Percentiles rank a stretch among this genome's conserved stretches.
Evolutionary conservation across 2,329 filamentous ascomycete genomes (phyloP).

Genomic region (Neophaeococcomyces mojaviensis): DNA sequence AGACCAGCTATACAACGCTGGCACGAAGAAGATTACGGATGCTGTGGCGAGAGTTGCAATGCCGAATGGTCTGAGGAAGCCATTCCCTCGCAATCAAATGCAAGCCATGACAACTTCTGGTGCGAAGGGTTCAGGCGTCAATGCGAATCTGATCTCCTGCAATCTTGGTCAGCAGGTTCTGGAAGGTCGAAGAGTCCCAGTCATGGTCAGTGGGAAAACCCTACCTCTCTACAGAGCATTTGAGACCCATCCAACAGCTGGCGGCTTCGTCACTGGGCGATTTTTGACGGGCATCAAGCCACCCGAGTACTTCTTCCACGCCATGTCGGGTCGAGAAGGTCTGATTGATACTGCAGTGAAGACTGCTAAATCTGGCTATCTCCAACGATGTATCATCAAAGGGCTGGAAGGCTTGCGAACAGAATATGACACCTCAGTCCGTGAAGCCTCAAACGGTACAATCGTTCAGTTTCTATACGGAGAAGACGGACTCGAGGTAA

Average conservation of each 20-base stretch:
- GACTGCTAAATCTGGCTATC: slow-evolving; percentile 90
- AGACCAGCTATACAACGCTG: slow-evolving; percentile 77
- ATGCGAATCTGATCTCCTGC: slow-evolving; percentile 95
- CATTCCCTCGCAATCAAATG: slow-evolving; percentile 97
- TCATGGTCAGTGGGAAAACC: slow-evolving; percentile 97
- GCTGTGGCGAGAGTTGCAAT: slow-evolving; percentile 72
- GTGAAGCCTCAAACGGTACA: slow-evolving; percentile 78
- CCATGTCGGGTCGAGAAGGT: slow-evolving; percentile 97
- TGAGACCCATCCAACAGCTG: slow-evolving; percentile 80
- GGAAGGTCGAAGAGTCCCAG: slow-evolving; percentile 85
- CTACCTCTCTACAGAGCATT: slow-evolving; percentile 89
- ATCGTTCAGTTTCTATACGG: slow-evolving; percentile 94
- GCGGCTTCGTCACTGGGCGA: slow-evolving; percentile 88
- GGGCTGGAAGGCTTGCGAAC: slow-evolving; percentile 93
- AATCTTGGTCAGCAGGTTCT: slow-evolving; percentile 95
- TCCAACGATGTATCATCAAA: slow-evolving; percentile 96
- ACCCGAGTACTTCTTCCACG: slow-evolving; percentile 98
- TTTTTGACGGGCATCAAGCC: slow-evolving; percentile 97
- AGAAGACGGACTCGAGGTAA: slow-evolving; percentile 89
- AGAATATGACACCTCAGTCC: slow-evolving; percentile 87
- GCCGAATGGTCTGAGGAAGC: slow-evolving; percentile 74
- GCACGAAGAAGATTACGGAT: slow-evolving; percentile 63
- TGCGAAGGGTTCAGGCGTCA: slow-evolving; percentile 86
- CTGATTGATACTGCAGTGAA: slow-evolving; percentile 98
- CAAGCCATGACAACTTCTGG: slow-evolving; percentile 97